A percentile compares a stretch with the other conserved stretches of the same genome.
Conservation (phyloP, 352 stramenopile species). For the Phytophthora quininea region DNA sequence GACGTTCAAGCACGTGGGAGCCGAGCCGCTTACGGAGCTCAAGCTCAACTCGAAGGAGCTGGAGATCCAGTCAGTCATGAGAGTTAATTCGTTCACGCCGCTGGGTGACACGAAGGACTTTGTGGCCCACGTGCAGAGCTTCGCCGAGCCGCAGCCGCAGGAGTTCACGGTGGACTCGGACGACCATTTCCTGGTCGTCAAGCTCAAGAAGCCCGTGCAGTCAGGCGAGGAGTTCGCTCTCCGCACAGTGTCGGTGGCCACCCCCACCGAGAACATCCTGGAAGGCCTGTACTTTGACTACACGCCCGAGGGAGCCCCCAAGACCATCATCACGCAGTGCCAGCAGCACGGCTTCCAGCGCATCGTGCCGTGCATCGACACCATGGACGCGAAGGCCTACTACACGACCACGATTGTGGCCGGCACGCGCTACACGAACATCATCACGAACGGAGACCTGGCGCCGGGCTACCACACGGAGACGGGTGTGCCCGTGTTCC, state of each 20-base stretch:
- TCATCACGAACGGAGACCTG: constrained; percentile 82
- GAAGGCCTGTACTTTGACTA: constrained; percentile 85
- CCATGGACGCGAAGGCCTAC: constrained; percentile 83
- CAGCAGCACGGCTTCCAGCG: constrained; percentile 84
- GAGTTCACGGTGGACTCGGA: constrained; percentile 64
- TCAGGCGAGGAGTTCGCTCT: constrained; percentile 72
- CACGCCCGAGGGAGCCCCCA: constrained; percentile 63
- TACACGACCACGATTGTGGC: constrained; percentile 82
- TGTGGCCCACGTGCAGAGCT: constrained; percentile 63
- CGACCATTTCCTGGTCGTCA: constrained; percentile 76
- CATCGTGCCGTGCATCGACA: constrained; percentile 81
- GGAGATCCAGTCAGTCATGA: constrained; percentile 64
- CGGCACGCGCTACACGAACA: constrained; percentile 79
- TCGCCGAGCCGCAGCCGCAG: constrained; percentile 45
- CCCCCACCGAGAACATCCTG: constrained; percentile 77
- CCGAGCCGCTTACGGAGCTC: constrained; percentile 47
- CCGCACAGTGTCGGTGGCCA: constrained; percentile 66
- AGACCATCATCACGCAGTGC: constrained; percentile 86
- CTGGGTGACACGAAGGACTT: constrained; percentile 52
- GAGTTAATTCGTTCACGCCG: constrained; percentile 50
- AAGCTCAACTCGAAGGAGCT: constrained; percentile 83
- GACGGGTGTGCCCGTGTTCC: constrained; percentile 65
- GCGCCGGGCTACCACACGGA: constrained; percentile 67
- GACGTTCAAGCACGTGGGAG: constrained; percentile 60
- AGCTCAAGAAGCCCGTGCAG: constrained; percentile 56